phyloP scores from a whole-genome alignment of 2,329 filamentous ascomycete genomes.

The Penicillium glabrum region DNA sequence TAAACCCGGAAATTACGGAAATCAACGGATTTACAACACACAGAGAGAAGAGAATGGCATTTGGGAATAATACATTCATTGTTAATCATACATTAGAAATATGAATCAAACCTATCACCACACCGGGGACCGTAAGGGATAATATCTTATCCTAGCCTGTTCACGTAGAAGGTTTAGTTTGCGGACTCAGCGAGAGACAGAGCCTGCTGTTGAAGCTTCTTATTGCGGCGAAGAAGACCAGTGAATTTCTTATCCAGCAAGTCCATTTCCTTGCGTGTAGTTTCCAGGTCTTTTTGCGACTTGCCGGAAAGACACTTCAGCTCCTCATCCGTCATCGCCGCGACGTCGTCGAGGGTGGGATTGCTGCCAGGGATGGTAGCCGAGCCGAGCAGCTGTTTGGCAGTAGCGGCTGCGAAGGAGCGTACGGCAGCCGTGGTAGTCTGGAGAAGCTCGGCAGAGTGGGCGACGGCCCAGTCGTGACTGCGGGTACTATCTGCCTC shows the following conservation, averaged over 20 bases:
- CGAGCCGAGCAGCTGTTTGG: constrained; percentile 38
- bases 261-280: constrained; percentile 67
- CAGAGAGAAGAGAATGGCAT: no score
- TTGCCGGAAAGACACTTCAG: constrained; percentile 40
- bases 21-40: no score
- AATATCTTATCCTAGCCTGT: background rate
- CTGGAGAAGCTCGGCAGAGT: constrained; percentile 36
- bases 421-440: constrained; percentile 36
- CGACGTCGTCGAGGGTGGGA: constrained; percentile 40
- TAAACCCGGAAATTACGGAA: no score
- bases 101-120: no score
- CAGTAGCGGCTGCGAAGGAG: constrained; percentile 37
- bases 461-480: constrained; percentile 39
- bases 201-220: constrained; percentile 44
- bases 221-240: constrained; percentile 43
- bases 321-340: constrained; percentile 43
- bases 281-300: constrained; percentile 66
- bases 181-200: constrained; percentile 26
- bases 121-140: background rate
- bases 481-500: constrained; percentile 40
- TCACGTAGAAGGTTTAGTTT: background rate
- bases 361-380: constrained; percentile 32
- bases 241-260: constrained; percentile 44
- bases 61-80: no score
- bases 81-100: no score